Percentiles rank a stretch among this genome's conserved stretches.
Evolutionary conservation across 495 filamentous ascomycete genomes (phyloP).

Genomic region (Lentithecium fluviatile): DNA sequence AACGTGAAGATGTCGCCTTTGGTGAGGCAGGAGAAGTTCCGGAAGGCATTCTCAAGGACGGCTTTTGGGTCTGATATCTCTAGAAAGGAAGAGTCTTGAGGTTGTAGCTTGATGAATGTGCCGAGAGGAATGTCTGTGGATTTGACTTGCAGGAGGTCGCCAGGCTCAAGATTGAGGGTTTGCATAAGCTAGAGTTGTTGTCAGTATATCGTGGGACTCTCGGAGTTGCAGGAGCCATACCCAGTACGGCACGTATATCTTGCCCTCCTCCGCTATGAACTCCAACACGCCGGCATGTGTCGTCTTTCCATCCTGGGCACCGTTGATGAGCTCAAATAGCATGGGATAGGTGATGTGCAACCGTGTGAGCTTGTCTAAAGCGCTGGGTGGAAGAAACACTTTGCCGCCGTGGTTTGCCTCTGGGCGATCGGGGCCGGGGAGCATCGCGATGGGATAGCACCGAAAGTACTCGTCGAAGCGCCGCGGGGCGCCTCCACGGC

Average conservation of each 20-base stretch:
- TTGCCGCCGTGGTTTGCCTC: slow-evolving; percentile 95
- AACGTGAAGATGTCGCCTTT: slow-evolving; percentile 93
- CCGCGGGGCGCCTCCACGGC: slow-evolving; percentile 46
- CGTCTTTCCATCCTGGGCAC: slow-evolving; percentile 63
- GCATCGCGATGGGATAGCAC: slow-evolving; percentile 91
- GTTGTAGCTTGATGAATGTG: slow-evolving; percentile 90
- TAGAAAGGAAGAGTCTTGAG: slow-evolving; percentile 85
- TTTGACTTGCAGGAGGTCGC: slow-evolving; percentile 91
- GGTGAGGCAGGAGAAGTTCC: slow-evolving; percentile 89
- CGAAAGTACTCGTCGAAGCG: slow-evolving; percentile 98
- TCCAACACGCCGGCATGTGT: slow-evolving; percentile 94
- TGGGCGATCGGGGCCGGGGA: slow-evolving; percentile 86
- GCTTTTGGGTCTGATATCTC: slow-evolving; percentile 97
- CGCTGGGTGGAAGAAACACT: slow-evolving; percentile 91
- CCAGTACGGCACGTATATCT: slow-evolving; percentile 95
- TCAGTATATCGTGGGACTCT: slow-evolving; percentile 6
- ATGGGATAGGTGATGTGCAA: slow-evolving; percentile 98
- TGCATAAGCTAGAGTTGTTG: slow-evolving; percentile 73
- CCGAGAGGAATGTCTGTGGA: slow-evolving; percentile 88
- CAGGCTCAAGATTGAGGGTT: slow-evolving; percentile 80
- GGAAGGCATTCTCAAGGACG: slow-evolving; percentile 94
- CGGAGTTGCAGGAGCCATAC: slow-evolving; percentile 51
- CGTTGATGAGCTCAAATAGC: slow-evolving; percentile 92
- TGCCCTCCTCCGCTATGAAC: slow-evolving; percentile 95
- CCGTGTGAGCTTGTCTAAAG: slow-evolving; percentile 89